Conservation (phyloP, 2,329 filamentous ascomycete species). For the Talaromyces islandicus region DNA sequence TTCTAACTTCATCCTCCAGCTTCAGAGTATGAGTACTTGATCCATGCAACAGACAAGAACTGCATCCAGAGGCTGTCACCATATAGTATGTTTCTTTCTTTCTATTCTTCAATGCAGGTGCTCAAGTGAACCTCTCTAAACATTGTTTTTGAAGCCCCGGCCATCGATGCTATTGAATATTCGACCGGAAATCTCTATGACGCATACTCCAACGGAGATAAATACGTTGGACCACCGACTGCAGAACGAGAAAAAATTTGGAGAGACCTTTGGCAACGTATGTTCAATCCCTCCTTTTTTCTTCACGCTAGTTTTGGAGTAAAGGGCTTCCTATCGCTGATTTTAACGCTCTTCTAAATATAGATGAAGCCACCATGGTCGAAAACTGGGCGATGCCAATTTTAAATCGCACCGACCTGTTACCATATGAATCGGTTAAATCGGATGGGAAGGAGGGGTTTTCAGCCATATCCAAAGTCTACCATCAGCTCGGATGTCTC, state of each 20-base stretch:
- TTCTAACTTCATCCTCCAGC: neutral
- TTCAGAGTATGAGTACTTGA: neutral
- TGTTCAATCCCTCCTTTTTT: neutral
- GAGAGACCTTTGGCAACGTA: constrained; percentile 5
- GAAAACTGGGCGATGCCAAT: constrained; percentile 2
- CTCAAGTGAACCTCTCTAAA: neutral
- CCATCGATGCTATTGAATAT: neutral
- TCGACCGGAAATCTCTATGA: neutral
- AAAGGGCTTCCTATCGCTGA: neutral
- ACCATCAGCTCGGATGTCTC: constrained; percentile 1
- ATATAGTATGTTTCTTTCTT: neutral
- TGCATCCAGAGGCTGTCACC: neutral
- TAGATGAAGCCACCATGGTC: constrained; percentile 1
- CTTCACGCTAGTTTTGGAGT: neutral
- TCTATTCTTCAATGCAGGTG: too few species aligned
- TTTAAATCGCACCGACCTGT: neutral
- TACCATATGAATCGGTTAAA: neutral
- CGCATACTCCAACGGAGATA: neutral
- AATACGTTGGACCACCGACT: constrained; percentile 1
- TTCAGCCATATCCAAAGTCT: neutral
- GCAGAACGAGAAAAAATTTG: neutral
- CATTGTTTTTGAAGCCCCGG: neutral
- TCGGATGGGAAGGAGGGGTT: neutral
- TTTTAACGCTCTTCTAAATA: neutral
- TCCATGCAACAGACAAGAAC: neutral